A percentile compares a stretch with the other conserved stretches of the same genome.
Conservation (phyloP, 208 protist species). For the Tritrichomonas musculus region DNA sequence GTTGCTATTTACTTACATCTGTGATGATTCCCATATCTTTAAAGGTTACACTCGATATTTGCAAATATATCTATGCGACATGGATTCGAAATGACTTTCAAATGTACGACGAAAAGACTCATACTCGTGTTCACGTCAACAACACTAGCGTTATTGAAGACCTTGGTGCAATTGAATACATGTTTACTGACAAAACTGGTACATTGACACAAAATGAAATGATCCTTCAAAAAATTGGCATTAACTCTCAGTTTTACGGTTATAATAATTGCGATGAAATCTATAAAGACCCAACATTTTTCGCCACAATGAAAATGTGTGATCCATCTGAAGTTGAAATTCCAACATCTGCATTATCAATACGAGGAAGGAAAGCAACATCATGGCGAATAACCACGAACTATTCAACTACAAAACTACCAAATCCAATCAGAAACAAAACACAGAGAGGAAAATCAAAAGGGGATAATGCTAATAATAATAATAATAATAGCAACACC, state of each 20-base stretch:
- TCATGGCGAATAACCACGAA: no score
- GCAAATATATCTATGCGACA: constrained; percentile 76
- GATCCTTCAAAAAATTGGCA: background rate
- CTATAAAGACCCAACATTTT: background rate
- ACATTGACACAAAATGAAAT: constrained; percentile 62
- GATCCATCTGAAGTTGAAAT: no score
- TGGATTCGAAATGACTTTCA: constrained; percentile 74
- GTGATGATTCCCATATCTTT: constrained; percentile 89
- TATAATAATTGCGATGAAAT: background rate
- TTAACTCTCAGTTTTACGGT: background rate
- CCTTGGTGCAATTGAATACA: constrained; percentile 55
- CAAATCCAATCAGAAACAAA: no score
- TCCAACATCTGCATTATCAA: no score
- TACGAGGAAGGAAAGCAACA: no score
- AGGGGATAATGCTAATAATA: background rate
- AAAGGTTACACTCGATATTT: constrained; percentile 82
- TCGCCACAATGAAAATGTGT: no score
- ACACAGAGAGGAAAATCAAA: no score
- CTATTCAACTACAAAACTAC: no score
- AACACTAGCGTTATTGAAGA: constrained; percentile 41
- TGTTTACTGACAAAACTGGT: constrained; percentile 64
- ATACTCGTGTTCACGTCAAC: background rate
- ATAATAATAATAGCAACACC: no score
- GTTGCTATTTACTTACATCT: constrained; percentile 82
- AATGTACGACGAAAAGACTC: constrained; percentile 55